phyloP scores from a whole-genome alignment of 305 asterid species.

The Andrographis paniculata region DNA sequence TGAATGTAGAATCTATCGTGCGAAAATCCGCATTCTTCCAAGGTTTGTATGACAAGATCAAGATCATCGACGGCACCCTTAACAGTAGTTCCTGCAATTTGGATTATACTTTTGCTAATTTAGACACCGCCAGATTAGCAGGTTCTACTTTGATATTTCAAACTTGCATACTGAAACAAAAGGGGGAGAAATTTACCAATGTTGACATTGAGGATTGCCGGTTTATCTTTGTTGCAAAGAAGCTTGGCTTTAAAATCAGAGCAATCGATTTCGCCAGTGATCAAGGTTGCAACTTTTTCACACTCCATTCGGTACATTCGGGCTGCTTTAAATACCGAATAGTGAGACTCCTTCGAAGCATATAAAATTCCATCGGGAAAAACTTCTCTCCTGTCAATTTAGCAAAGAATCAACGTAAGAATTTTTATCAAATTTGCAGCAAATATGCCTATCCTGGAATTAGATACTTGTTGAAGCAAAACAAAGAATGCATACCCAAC shows the following conservation, averaged over 20 bases:
- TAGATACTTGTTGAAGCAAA: constrained; percentile 7
- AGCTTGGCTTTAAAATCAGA: constrained; percentile 62
- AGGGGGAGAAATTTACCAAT: constrained; percentile 43
- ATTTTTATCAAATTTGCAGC: neutral
- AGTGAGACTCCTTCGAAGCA: constrained; percentile 87
- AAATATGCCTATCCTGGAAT: constrained; percentile 7
- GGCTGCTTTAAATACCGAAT: constrained; percentile 94
- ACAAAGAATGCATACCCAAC: constrained; percentile 48
- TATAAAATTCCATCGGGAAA: constrained; percentile 89
- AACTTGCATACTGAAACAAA: too few species aligned
- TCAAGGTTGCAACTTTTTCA: constrained; percentile 55
- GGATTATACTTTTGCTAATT: constrained; percentile 12
- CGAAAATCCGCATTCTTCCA: constrained; percentile 71
- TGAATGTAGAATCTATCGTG: constrained; percentile 88
- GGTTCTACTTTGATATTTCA: too few species aligned
- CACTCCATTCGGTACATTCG: constrained; percentile 98
- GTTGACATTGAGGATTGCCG: constrained; percentile 86
- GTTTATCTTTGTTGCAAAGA: constrained; percentile 62
- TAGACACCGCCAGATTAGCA: too few species aligned
- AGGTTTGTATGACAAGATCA: constrained; percentile 80
- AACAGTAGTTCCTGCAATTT: constrained; percentile 79
- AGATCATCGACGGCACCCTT: constrained; percentile 98
- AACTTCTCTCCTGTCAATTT: constrained; percentile 74
- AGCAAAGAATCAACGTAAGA: constrained; percentile 5
- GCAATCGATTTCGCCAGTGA: constrained; percentile 94